These are phyloP conservation scores for Phlebopus sp. DNA, from an alignment of 1,284 basidiomycete species.

Conservation along the genomic window DNA sequence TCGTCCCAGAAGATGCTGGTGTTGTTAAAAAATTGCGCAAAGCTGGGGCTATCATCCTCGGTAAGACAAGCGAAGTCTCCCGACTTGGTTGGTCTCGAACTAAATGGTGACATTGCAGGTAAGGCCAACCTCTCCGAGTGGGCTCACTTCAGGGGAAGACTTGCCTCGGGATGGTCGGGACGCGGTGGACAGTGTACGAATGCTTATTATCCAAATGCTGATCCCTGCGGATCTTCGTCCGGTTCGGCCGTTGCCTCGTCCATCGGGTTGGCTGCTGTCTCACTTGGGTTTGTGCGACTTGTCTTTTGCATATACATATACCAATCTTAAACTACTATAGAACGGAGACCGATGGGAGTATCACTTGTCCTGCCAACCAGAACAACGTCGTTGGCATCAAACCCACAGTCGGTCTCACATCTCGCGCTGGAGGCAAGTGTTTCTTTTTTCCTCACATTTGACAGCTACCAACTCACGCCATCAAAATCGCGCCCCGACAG, in stretches of 20 bases:
- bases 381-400: conserved; percentile 44
- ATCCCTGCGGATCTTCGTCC: conserved; percentile 65
- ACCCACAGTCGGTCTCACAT: no score
- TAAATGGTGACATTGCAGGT: conserved; percentile 30
- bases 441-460: background rate
- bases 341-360: conserved; percentile 66
- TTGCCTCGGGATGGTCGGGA: conserved; percentile 64
- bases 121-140: conserved; percentile 67
- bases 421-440: conserved; percentile 48
- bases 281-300: conserved; percentile 42
- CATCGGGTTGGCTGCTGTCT: conserved; percentile 58
- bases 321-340: background rate
- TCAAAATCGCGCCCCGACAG: conserved; percentile 28
- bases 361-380: conserved; percentile 49
- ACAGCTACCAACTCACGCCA: background rate
- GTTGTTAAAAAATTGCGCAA: conserved; percentile 57
- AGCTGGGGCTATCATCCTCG: conserved; percentile 69
- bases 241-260: conserved; percentile 61
- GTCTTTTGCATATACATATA: background rate
- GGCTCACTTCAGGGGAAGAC: conserved; percentile 54
- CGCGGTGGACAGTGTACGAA: conserved; percentile 61
- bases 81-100: background rate
- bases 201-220: conserved; percentile 57
- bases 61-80: conserved; percentile 19
- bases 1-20: conserved; percentile 61